Percentiles rank a stretch among this genome's conserved stretches.
These are phyloP conservation scores for Puccinia horiana DNA, from an alignment of 1,284 basidiomycete species.

Conservation along the genomic window DNA sequence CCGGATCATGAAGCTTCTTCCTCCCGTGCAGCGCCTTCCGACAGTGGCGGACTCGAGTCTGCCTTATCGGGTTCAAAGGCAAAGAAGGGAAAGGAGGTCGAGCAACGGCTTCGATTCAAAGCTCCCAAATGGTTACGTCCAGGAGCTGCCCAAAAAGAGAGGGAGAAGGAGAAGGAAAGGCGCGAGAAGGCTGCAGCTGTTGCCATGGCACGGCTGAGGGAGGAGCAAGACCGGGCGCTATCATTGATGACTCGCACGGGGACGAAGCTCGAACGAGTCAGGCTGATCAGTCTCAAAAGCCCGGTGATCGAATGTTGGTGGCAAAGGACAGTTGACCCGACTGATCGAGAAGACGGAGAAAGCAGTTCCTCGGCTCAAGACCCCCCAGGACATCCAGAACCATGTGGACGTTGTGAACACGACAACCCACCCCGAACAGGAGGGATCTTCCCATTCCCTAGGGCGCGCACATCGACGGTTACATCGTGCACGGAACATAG, in stretches of 20 bases:
- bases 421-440: constrained; percentile 8
- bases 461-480: constrained; percentile 37
- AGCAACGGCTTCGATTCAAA: constrained; percentile 49
- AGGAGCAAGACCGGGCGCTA: constrained; percentile 42
- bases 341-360: constrained; percentile 4
- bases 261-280: constrained; percentile 31
- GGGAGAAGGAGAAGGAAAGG: constrained; percentile 39
- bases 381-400: not conserved
- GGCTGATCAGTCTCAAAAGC: constrained; percentile 48
- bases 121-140: constrained; percentile 49
- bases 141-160: constrained; percentile 43
- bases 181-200: constrained; percentile 47
- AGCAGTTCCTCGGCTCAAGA: not conserved
- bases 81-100: constrained; percentile 49
- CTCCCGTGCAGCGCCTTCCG: not conserved
- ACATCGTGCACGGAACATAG: constrained; percentile 28
- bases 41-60: constrained; percentile 35
- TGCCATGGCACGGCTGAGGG: constrained; percentile 38
- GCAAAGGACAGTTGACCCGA: constrained; percentile 20
- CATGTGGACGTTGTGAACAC: not conserved
- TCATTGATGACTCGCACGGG: constrained; percentile 34
- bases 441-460: constrained; percentile 31
- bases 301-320: constrained; percentile 49
- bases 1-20: not conserved
- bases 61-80: constrained; percentile 49